Evolutionary conservation across 805 yeast genomes (phyloP), one percentile per base, ranked within the genome.

Genomic region (Pichia membranifaciens): DNA sequence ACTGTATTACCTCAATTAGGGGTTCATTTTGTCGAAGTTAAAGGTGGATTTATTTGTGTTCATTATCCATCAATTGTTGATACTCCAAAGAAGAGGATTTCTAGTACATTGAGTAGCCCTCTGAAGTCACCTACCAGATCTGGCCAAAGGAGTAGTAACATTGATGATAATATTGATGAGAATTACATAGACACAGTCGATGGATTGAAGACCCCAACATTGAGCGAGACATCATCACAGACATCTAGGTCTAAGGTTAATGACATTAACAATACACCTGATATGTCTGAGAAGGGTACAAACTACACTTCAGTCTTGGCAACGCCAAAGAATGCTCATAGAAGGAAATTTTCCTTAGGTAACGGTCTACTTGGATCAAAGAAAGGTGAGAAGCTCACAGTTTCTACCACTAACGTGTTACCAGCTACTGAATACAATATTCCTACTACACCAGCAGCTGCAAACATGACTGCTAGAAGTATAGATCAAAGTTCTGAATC

Each of bases 11-110:
- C 80, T 17, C 79, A 79, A 52, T 72, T 87, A 60, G 88, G 87
- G 23, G 93, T 91, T 42, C 79, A 81, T 50, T 90, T 76, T 63
- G 84, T 82, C 52, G 98, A 90, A 66, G 95, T 90, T 20, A 84
- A 84, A 59, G 97, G 98, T 49, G 98, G 97, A 0, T 90, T 91
- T 63, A 76, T 87, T 21, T 90, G 98, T 69, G 74, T 80, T 9
- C 89, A 85, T 58, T 70, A 76, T 32, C 75, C 83, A 37, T 76
- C 81, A 3, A 70, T 72, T 48, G 57, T 58, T 38, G 44, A 56
- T 33, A 35, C 49, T 5, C 32, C 41, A 15, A 45, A 44, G 5
- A 44, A 32, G 42, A 38, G 31, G 15, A 9, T 22, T n/a, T 32
- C 38, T 15, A 16, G 29, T 5, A 42, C 47, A 3, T 3, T 33